Conservation (phyloP, 2,329 filamentous ascomycete genomes). For the Pyrenochaeta sp. region DNA sequence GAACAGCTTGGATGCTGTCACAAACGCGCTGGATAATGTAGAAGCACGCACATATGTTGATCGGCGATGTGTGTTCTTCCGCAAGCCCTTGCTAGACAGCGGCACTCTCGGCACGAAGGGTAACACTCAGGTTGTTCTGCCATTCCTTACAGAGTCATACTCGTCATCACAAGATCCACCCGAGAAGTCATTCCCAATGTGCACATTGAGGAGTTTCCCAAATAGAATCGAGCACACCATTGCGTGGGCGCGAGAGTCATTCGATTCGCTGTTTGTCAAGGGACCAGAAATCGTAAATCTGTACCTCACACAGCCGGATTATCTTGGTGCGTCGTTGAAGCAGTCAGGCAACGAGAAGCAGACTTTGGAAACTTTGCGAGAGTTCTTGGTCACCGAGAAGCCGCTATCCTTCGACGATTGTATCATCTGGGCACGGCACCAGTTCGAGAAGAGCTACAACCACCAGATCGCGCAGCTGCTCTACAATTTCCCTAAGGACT, state of each 20-base stretch:
- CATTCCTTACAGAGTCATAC: constrained; percentile 92
- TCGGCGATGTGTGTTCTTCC: constrained; percentile 96
- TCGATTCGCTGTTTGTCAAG: constrained; percentile 92
- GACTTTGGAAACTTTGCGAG: constrained; percentile 86
- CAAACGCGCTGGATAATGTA: constrained; percentile 96
- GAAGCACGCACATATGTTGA: constrained; percentile 97
- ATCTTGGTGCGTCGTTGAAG: constrained; percentile 85
- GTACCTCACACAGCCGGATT: constrained; percentile 91
- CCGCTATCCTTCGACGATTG: constrained; percentile 94
- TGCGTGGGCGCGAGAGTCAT: constrained; percentile 95
- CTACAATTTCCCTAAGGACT: constrained; percentile 97
- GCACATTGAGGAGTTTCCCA: constrained; percentile 94
- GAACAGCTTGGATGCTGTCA: constrained; percentile 86
- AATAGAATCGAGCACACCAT: constrained; percentile 99
- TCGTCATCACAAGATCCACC: constrained; percentile 96
- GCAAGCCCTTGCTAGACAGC: constrained; percentile 93
- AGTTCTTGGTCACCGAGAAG: constrained; percentile 91
- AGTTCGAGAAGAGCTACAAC: constrained; percentile 97
- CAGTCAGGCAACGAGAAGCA: constrained; percentile 95
- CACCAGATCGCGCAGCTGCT: constrained; percentile 95
- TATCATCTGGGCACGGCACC: constrained; percentile 89
- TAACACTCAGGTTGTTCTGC: constrained; percentile 95
- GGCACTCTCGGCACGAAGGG: constrained; percentile 99
- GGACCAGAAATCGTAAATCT: constrained; percentile 93
- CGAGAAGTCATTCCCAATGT: constrained; percentile 99